Conservation (phyloP, 345 rosid species). For the Heritiera littoralis region DNA sequence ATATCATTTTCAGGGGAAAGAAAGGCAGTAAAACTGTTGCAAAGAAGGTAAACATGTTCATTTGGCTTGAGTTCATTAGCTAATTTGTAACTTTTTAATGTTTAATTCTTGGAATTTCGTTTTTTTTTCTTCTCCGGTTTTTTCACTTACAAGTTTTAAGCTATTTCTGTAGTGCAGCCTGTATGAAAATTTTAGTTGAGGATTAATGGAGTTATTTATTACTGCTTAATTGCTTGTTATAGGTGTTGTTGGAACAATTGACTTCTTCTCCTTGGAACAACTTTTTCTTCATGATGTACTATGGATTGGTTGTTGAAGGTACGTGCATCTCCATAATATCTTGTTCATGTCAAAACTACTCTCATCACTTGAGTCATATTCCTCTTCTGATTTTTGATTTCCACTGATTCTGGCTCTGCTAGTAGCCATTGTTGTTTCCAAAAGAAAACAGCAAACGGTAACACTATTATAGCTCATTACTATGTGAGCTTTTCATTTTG, state of each 20-base stretch:
- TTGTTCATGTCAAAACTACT: background rate
- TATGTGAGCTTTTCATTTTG: background rate
- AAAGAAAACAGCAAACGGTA: background rate
- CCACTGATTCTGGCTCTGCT: background rate
- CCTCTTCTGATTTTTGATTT: background rate
- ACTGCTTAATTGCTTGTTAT: background rate
- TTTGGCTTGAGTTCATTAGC: background rate
- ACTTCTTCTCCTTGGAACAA: slow-evolving; percentile 91
- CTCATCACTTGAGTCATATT: background rate
- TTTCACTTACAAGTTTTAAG: background rate
- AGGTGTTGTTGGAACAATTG: slow-evolving; percentile 89
- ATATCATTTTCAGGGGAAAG: slow-evolving; percentile 69
- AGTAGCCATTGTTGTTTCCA: background rate
- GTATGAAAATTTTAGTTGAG: background rate
- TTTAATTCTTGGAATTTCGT: background rate
- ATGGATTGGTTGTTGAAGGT: slow-evolving; percentile 92
- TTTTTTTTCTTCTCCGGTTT: background rate
- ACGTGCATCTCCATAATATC: slow-evolving; percentile 16
- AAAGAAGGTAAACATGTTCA: slow-evolving; percentile 57
- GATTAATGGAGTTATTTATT: background rate
- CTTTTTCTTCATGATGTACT: slow-evolving; percentile 79
- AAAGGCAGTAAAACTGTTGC: slow-evolving; percentile 72
- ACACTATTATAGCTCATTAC: background rate
- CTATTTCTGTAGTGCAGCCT: background rate
- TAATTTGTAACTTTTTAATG: background rate